Evolutionary conservation across 805 yeast genomes (phyloP), one percentile per base, ranked within the genome.

Genomic region (Ogataea naganishii): DNA sequence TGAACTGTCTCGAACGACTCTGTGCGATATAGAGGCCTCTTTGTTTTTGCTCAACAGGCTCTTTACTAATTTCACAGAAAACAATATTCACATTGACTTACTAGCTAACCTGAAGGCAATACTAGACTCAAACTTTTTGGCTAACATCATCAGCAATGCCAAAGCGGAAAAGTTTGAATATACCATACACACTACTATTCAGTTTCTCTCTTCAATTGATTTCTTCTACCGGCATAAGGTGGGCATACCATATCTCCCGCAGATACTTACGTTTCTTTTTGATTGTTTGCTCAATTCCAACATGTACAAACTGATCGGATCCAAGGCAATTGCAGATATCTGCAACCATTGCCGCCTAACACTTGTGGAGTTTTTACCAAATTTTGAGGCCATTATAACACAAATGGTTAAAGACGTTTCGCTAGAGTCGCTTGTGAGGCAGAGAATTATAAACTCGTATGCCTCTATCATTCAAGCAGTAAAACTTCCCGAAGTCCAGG

Each of bases 391-490:
- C 0, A 53, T 75, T 2, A 52, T 75, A 6, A 40, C 56, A 7
- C 69, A 66, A 27, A 65, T 74, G 69, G 45, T 75, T 7, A 50
- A 50, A 10, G 60, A 63, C 30, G 34, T 47, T 0, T 34, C 46
- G 0, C 51, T 67, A 10, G 72, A 64, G 32, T 39, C 64, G 15
- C 49, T 69, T 27, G 69, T 73, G 4, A 54, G 82, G 38, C 76
- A 75, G 43, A 60, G 82, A 35, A 60, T 81, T 50, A 62, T 72
- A 22, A 69, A 73, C 36, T 66, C 88, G 0, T 69, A 74, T 44
- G 67, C 80, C 4, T 75, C 77, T 12, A 72, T 81, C 26, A 60
- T 77, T 18, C 79, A 75, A 43, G 62, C 73, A 15, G 51, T 68
- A 17, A 58, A 61, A 17, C 62, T 70, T 26, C 76, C 81, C 0